A percentile compares a stretch with the other conserved stretches of the same genome.
Conservation (phyloP, 2,329 filamentous ascomycete species). For the Diaporthe sp. region DNA sequence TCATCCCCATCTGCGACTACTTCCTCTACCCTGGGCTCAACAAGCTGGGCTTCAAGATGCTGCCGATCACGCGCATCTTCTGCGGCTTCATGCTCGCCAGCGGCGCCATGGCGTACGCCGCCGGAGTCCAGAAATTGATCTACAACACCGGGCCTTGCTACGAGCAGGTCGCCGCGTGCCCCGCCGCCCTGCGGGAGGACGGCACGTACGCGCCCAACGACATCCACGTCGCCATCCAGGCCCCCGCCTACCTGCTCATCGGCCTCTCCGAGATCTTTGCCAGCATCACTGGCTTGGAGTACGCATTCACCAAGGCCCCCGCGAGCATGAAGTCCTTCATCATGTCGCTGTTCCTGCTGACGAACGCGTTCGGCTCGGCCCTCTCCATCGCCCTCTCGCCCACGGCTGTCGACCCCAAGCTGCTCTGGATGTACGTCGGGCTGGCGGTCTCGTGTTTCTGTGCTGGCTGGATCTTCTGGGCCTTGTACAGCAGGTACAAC, state of each 20-base stretch:
- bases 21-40: slow-evolving; percentile 71
- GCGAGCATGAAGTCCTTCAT: slow-evolving; percentile 35
- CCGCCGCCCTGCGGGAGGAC: slow-evolving; percentile 24
- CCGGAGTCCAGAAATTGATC: slow-evolving; percentile 35
- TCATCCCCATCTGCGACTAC: slow-evolving; percentile 71
- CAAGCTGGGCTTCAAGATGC: slow-evolving; percentile 67
- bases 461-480: slow-evolving; percentile 30
- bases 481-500: slow-evolving; percentile 33
- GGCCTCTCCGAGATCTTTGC: slow-evolving; percentile 36
- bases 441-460: slow-evolving; percentile 28
- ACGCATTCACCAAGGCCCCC: slow-evolving; percentile 35
- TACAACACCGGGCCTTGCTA: slow-evolving; percentile 34
- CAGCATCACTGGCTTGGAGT: slow-evolving; percentile 33
- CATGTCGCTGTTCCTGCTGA: slow-evolving; percentile 36
- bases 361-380: slow-evolving; percentile 33
- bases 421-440: slow-evolving; percentile 35
- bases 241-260: slow-evolving; percentile 32
- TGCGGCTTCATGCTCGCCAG: slow-evolving; percentile 64
- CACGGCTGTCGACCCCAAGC: slow-evolving; percentile 32
- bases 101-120: slow-evolving; percentile 32
- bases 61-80: slow-evolving; percentile 73
- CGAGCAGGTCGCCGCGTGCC: slow-evolving; percentile 29
- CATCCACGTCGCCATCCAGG: slow-evolving; percentile 34
- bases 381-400: slow-evolving; percentile 33
- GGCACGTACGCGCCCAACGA: slow-evolving; percentile 31